Conservation (phyloP, 108 stramenopile genomes). For the Pseudonitzschia pungens region DNA sequence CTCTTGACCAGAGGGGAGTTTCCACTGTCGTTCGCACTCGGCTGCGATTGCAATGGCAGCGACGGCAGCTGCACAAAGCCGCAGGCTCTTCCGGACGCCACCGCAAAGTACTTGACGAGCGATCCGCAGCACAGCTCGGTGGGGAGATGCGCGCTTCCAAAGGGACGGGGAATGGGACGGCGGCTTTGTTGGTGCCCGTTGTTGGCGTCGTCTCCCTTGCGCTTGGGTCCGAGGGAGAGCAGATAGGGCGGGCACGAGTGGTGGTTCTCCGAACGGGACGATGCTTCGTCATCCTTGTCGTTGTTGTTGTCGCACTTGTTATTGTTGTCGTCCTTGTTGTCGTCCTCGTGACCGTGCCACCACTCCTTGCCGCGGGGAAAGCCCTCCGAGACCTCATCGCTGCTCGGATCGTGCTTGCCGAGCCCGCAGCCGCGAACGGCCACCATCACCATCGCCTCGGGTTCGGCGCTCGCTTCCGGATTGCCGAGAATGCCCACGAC, state of each 20-base stretch:
- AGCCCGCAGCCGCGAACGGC: constrained; percentile 8
- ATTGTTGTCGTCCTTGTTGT: neutral
- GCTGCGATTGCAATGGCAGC: too few relatives aligned
- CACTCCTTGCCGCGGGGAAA: neutral
- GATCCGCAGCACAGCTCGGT: constrained; percentile 16
- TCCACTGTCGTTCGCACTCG: too few relatives aligned
- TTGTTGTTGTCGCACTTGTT: neutral
- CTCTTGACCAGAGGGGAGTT: neutral
- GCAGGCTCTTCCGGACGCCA: constrained; percentile 18
- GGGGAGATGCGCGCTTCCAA: neutral
- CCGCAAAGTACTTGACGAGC: constrained; percentile 21
- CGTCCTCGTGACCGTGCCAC: neutral
- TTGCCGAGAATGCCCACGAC: constrained; percentile 64
- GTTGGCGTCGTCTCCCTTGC: neutral
- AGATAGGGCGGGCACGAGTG: neutral
- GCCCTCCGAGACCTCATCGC: too few relatives aligned
- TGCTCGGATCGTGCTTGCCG: neutral
- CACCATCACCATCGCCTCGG: neutral
- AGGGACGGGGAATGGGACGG: constrained; percentile 17
- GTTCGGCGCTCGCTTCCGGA: neutral
- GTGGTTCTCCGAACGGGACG: too few relatives aligned
- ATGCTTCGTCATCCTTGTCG: too few relatives aligned
- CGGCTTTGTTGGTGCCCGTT: neutral
- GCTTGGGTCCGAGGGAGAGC: constrained; percentile 13
- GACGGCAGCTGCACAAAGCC: constrained; percentile 9